phyloP scores from a whole-genome alignment of 1,284 basidiomycete genomes.

The Marasmius tenuissimus region DNA sequence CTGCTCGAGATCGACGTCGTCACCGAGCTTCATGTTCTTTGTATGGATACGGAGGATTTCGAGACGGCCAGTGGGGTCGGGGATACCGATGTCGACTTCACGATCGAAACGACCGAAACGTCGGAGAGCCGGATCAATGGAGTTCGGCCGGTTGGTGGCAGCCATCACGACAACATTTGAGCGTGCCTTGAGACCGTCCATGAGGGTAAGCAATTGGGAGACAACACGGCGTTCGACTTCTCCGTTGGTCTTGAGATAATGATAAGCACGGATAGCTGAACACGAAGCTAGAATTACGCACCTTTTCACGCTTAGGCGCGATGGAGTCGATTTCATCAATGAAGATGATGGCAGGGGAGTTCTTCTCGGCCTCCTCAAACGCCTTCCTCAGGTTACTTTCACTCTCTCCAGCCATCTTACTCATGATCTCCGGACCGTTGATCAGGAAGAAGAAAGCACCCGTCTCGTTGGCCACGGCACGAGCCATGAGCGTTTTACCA shows the following conservation, averaged over 20 bases:
- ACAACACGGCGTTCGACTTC: constrained; percentile 99
- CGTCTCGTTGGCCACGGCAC: constrained; percentile 98
- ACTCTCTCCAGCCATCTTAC: constrained; percentile 98
- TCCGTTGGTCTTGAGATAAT: constrained; percentile 79
- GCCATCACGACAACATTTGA: constrained; percentile 99
- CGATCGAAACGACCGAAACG: constrained; percentile 99
- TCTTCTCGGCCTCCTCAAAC: constrained; percentile 99
- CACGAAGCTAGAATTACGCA: constrained; percentile 25
- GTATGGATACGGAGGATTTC: constrained; percentile 99
- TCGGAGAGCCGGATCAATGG: constrained; percentile 96
- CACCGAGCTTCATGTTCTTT: constrained; percentile 99
- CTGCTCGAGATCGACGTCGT: constrained; percentile 98
- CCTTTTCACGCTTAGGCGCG: constrained; percentile 99
- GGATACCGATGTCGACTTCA: constrained; percentile 99
- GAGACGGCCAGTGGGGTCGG: constrained; percentile 96
- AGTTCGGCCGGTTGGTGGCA: constrained; percentile 98
- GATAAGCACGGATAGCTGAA: constrained; percentile 11
- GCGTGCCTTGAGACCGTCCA: constrained; percentile 98
- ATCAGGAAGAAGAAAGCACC: constrained; percentile 99
- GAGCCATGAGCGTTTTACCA: constrained; percentile 98
- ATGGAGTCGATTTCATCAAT: constrained; percentile 99
- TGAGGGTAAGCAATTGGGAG: constrained; percentile 95
- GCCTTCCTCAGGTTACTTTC: constrained; percentile 98
- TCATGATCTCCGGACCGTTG: constrained; percentile 99
- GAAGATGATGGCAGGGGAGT: constrained; percentile 99